Conservation (phyloP, 1,284 basidiomycete genomes). For the Trametes sp. region DNA sequence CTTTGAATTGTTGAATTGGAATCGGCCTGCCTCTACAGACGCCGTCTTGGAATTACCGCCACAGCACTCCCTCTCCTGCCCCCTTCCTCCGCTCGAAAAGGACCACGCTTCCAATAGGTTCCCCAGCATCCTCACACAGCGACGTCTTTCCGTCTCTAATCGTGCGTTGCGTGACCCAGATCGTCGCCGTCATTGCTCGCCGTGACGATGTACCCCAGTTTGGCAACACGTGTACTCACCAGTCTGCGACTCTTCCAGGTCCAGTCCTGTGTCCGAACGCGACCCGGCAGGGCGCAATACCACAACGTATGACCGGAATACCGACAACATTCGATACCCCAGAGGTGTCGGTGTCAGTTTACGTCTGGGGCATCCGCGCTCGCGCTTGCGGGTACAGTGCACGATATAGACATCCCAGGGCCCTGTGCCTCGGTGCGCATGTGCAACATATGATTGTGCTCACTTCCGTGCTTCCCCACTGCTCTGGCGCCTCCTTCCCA, state of each 20-base stretch:
- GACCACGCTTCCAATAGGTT: neutral
- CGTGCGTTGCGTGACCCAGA: slow-evolving; percentile 14
- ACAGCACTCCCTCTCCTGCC: slow-evolving; percentile 15
- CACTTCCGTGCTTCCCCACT: slow-evolving; percentile 11
- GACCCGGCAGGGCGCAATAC: slow-evolving; percentile 5
- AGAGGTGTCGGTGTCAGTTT: neutral
- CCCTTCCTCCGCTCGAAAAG: neutral
- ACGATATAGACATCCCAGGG: neutral
- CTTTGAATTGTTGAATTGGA: slow-evolving; percentile 1
- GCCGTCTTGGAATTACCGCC: slow-evolving; percentile 18
- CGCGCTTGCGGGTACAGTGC: neutral
- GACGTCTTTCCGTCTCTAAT: slow-evolving; percentile 9
- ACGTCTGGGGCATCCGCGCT: neutral
- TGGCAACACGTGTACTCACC: slow-evolving; percentile 10
- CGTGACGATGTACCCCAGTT: slow-evolving; percentile 3
- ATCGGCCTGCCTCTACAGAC: slow-evolving; percentile 13
- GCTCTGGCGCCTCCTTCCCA: neutral
- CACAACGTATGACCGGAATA: neutral
- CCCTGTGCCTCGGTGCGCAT: slow-evolving; percentile 7
- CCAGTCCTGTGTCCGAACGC: slow-evolving; percentile 11
- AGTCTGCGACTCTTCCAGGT: neutral
- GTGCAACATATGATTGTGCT: slow-evolving; percentile 21
- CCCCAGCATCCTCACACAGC: neutral
- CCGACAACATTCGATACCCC: neutral
- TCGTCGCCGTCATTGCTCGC: slow-evolving; percentile 10